Base-by-base conservation (phyloP, 495 filamentous ascomycete genomes). In the Xylaria venustula region DNA sequence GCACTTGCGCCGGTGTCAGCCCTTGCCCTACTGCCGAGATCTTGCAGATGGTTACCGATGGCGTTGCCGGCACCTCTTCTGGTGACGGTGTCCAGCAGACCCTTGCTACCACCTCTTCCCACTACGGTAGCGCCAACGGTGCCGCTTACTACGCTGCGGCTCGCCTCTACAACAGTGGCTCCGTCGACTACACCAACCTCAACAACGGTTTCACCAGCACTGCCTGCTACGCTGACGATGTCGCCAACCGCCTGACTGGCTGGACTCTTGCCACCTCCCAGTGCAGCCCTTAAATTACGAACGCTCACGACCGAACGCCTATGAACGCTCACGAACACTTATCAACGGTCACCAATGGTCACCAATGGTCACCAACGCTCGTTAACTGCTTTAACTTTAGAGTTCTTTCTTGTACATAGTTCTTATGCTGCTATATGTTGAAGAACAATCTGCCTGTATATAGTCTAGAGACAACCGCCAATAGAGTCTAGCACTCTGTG, bases 121-220 rank as follows among this genome's bases (percentile, higher is more conserved):
- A 58, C 46, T 41, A 64, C 60, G 14, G 75, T 67, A 25, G 67
- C 64, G 34, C 47, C 58, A 50, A 67, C 54, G 19, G 73, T 65
- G 54, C 41, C 19, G 54, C 54, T 14, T 47, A 57, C 69, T 79
- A 79, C 67, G 67, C 64, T 22, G 72, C 67, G 19, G 72, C 76
- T 14, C 70, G 77, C 46, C 69, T 75, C 26, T 87, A 86, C 71
- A 87, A 87, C 76, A 84, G 83, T 28, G 84, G 84, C 58, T 77
- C 74, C 14, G 51, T 86, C 36, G 76, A 61, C 30, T 7, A 67
- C 15, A 67, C 63, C 30, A 81, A 85, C 67, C 68, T 86, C n/a
- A 76, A 75, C 55, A 63, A 67, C 11, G 83, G 82, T 12, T 86
- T 84, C 30, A 73, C 76, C 65, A 85, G 82, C 71, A 14, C 36